Conservation (phyloP, 768 basidiomycete species). For the Termitomyces sp. region DNA sequence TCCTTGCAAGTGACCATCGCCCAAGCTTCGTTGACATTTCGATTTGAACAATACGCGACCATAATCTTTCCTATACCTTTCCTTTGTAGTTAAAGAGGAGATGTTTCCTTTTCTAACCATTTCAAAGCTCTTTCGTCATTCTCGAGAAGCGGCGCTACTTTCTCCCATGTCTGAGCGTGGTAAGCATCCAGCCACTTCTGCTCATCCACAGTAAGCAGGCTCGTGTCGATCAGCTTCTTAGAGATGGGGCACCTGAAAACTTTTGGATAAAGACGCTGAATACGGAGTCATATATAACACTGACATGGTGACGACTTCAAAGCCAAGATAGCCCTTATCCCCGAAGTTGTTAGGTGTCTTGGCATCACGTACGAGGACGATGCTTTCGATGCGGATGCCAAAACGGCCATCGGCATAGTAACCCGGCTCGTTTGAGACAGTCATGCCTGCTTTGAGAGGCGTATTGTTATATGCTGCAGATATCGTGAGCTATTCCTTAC, state of each 20-base stretch:
- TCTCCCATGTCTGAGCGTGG: constrained; percentile 69
- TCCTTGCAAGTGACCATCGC: constrained; percentile 51
- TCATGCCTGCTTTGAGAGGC: constrained; percentile 79
- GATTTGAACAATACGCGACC: constrained; percentile 1
- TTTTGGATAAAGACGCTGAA: not conserved
- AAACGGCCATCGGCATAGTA: constrained; percentile 89
- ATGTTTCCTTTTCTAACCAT: constrained; percentile 61
- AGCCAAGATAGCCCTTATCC: constrained; percentile 74
- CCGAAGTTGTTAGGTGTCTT: constrained; percentile 78
- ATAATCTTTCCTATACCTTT: not conserved
- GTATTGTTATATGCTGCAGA: constrained; percentile 58
- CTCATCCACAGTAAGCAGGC: constrained; percentile 61
- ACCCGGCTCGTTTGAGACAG: constrained; percentile 90
- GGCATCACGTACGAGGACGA: constrained; percentile 70
- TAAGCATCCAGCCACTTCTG: constrained; percentile 80
- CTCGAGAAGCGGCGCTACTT: constrained; percentile 66
- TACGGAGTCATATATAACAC: constrained; percentile 15
- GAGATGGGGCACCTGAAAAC: constrained; percentile 77
- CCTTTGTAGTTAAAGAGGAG: constrained; percentile 23
- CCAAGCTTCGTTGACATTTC: constrained; percentile 43
- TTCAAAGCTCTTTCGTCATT: constrained; percentile 52
- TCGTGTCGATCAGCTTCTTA: constrained; percentile 67
- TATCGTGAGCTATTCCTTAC: not conserved
- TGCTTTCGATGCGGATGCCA: constrained; percentile 91
- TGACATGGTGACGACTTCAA: constrained; percentile 86